These are phyloP conservation scores for Auricularia auricula-judae DNA, from an alignment of 768 basidiomycete genomes.

Conservation along the genomic window DNA sequence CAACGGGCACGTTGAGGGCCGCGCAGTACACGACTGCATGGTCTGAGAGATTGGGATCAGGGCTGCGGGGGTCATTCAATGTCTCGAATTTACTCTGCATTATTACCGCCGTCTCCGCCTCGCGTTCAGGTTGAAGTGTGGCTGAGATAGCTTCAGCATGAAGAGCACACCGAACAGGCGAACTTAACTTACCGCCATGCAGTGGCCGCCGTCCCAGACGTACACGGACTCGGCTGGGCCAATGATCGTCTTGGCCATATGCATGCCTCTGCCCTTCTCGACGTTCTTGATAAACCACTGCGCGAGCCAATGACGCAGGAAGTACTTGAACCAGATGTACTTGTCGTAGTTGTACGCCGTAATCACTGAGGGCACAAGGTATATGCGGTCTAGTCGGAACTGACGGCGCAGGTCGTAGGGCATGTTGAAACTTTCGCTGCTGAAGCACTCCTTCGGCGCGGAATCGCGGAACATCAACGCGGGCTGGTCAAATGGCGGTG, in stretches of 20 bases:
- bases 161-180: too few relatives aligned
- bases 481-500: conserved; percentile 21
- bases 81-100: too few relatives aligned
- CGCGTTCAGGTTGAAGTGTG: too few relatives aligned
- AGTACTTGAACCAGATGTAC: conserved; percentile 12
- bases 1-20: too few relatives aligned
- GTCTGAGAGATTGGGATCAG: too few relatives aligned
- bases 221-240: conserved; percentile 22
- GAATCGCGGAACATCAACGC: conserved; percentile 22
- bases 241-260: conserved; percentile 23
- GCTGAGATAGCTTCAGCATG: too few relatives aligned
- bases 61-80: too few relatives aligned
- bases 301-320: conserved; percentile 26
- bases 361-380: conserved; percentile 29
- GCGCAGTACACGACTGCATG: too few relatives aligned
- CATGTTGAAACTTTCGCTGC: conserved; percentile 30
- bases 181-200: conserved; percentile 14
- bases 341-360: conserved; percentile 23
- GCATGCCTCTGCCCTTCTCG: conserved; percentile 29
- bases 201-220: conserved; percentile 25
- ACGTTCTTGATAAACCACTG: conserved; percentile 30
- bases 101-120: too few relatives aligned
- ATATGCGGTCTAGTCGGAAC: conserved; percentile 27
- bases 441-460: conserved; percentile 21
- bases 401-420: conserved; percentile 33